These are phyloP conservation scores for Pleurotus sapidus DNA, from an alignment of 768 basidiomycete species.

Conservation along the genomic window DNA sequence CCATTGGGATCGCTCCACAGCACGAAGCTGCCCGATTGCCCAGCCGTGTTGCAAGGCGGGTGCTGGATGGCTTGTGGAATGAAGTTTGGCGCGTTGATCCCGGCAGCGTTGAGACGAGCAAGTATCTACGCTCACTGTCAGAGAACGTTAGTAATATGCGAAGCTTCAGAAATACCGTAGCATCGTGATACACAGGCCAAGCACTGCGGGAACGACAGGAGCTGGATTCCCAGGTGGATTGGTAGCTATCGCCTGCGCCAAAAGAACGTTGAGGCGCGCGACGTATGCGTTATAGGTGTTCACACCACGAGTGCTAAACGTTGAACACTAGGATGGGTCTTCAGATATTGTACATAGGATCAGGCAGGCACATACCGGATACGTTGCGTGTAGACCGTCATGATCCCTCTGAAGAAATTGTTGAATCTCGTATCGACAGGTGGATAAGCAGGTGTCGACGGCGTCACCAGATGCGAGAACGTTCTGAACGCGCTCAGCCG, in stretches of 20 bases:
- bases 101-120: neutral
- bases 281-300: neutral
- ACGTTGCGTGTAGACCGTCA: neutral
- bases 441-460: neutral
- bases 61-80: neutral
- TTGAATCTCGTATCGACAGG: neutral
- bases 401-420: neutral
- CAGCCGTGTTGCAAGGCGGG: neutral
- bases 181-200: neutral
- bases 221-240: neutral
- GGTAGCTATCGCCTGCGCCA: neutral
- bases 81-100: neutral
- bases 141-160: neutral
- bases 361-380: neutral
- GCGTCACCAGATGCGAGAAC: neutral
- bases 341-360: neutral
- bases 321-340: neutral
- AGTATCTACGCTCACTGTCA: neutral
- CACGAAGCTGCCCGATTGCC: neutral
- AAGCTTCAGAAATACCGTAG: neutral
- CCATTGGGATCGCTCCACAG: neutral
- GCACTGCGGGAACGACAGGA: neutral
- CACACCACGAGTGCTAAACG: neutral
- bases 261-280: neutral
- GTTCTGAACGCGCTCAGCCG: neutral